Evolutionary conservation across 169 alveolate genomes (phyloP), one percentile per base, ranked within the genome.

Genomic region (Fabrea salina): DNA sequence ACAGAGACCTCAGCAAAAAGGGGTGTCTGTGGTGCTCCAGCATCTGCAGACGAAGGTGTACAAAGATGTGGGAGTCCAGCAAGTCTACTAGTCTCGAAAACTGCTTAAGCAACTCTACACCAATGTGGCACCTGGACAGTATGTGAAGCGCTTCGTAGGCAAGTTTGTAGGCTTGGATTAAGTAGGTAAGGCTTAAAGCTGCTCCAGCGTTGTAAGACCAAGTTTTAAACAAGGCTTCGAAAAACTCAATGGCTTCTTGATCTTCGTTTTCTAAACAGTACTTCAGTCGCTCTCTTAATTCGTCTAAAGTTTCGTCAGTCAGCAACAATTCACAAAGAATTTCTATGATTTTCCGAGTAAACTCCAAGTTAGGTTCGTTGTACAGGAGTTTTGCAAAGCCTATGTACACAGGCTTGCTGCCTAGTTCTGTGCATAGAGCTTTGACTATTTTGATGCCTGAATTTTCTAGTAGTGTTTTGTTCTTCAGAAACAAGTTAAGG

Each of bases 1-100:
- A 47, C 11, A 68, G 37, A 2, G 50, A n/a, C 4, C 41, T 68
- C 19, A 68, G 78, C 4, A 68, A 68, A 68, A n/a, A 68, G 1
- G 78, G 78, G 32, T 68, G 78, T 43, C 16, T 68, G 19, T 68
- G 67, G 44, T 68, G 35, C 35, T 68, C 78, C 16, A 68, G 39
- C 57, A 68, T 68, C 30, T 68, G 61, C 59, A 68, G 40, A 8
- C 78, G 11, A 11, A 68, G 66, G 35, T 68, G 64, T 68, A 68
- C 78, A 68, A 68, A 68, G 8, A 68, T 32, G 11, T 57, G 78
- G 19, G 78, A 68, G 19, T 68, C 78, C 19, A 68, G 8, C 1
- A 68, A 4, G 19, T 68, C 43, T 0, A 68, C 78, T 1, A 68
- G 61, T 39, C 78, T 37, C 1, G 78, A 57, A n/a, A 68, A 30